These are phyloP conservation scores for Lignosus rhinocerotis DNA, from an alignment of 1,284 basidiomycete species.

Conservation along the genomic window DNA sequence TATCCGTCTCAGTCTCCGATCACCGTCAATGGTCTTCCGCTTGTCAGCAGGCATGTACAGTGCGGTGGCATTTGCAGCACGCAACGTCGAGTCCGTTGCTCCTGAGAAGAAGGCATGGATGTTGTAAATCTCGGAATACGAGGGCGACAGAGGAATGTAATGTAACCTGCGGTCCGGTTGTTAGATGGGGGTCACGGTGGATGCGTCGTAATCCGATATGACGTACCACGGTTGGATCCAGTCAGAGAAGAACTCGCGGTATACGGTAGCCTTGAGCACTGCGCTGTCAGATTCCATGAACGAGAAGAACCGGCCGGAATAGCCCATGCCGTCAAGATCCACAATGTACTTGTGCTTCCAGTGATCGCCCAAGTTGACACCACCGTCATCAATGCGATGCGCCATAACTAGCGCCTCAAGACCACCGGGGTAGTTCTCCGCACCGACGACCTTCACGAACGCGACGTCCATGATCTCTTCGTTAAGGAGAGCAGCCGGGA, in stretches of 20 bases:
- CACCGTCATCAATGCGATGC: constrained; percentile 75
- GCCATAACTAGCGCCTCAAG: constrained; percentile 63
- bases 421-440: constrained; percentile 78
- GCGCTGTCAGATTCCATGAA: constrained; percentile 87
- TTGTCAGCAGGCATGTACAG: constrained; percentile 28
- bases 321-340: constrained; percentile 94
- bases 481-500: constrained; percentile 70
- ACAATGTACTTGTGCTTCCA: constrained; percentile 93
- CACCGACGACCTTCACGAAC: constrained; percentile 78
- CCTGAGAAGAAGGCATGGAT: constrained; percentile 90
- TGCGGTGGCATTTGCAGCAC: constrained; percentile 53
- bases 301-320: constrained; percentile 86
- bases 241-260: constrained; percentile 86
- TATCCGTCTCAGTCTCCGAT: constrained; percentile 76
- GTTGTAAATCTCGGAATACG: constrained; percentile 91
- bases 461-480: constrained; percentile 86
- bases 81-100: constrained; percentile 60
- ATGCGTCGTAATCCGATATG: not conserved
- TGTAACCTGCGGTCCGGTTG: constrained; percentile 67
- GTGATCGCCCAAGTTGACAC: constrained; percentile 80
- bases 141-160: constrained; percentile 85
- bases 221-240: constrained; percentile 84
- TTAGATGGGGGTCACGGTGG: not conserved
- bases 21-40: constrained; percentile 58
- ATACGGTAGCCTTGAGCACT: constrained; percentile 86